Conservation (phyloP, 768 basidiomycete species). For the Termitomyces sp. region DNA sequence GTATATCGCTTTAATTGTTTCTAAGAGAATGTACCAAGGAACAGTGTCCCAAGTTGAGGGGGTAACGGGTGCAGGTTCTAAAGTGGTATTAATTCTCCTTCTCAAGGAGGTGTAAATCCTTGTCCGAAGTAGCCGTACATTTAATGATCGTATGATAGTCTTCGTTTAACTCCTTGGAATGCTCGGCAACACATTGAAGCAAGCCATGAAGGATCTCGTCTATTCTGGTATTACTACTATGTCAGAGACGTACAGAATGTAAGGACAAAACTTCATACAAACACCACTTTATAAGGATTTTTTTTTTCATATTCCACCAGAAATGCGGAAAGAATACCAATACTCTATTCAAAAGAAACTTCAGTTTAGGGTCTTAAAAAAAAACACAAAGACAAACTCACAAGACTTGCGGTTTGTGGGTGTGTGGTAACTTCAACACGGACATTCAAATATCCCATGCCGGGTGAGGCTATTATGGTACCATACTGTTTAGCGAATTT, state of each 20-base stretch:
- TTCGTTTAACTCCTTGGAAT: slow-evolving; percentile 50
- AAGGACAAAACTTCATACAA: slow-evolving; percentile 31
- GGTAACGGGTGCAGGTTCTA: slow-evolving; percentile 68
- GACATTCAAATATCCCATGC: slow-evolving; percentile 60
- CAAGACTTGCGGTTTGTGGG: no score
- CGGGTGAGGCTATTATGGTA: slow-evolving; percentile 52
- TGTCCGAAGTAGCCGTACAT: slow-evolving; percentile 40
- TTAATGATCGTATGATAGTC: slow-evolving; percentile 42
- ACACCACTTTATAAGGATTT: slow-evolving; percentile 47
- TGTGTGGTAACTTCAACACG: slow-evolving; percentile 57
- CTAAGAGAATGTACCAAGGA: slow-evolving; percentile 50
- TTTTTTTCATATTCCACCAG: slow-evolving; percentile 66
- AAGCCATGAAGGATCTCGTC: no score
- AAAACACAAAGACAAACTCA: no score
- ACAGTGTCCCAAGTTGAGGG: slow-evolving; percentile 36
- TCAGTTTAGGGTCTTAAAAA: no score
- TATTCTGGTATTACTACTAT: slow-evolving; percentile 29
- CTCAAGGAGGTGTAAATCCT: slow-evolving; percentile 47
- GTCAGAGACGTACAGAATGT: not conserved
- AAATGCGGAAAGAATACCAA: slow-evolving; percentile 62
- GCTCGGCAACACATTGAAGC: no score
- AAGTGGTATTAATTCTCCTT: slow-evolving; percentile 34
- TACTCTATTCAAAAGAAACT: no score
- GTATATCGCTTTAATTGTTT: slow-evolving; percentile 59
- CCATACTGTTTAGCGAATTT: slow-evolving; percentile 48